Conservation (phyloP, 805 yeast genomes). For the Candida ponderosae region DNA sequence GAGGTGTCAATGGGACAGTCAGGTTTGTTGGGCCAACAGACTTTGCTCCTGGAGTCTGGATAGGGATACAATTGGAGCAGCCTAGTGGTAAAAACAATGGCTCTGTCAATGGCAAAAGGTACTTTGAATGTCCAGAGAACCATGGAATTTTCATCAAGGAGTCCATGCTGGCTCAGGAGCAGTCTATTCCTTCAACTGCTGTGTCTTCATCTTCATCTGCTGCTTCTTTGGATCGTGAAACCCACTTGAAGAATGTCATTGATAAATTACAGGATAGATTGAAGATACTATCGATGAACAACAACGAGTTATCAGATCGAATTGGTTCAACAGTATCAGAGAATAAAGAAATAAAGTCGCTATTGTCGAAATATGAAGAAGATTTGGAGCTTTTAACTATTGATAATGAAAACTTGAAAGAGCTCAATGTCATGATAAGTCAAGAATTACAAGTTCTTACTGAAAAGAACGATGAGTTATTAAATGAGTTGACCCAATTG, state of each 20-base stretch:
- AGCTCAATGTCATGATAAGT: conserved; percentile 24
- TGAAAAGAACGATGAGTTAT: conserved; percentile 3
- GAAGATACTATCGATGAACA: conserved; percentile 15
- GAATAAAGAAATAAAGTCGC: conserved; percentile 21
- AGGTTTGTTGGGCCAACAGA: conserved; percentile 44
- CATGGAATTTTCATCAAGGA: conserved; percentile 45
- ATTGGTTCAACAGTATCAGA: conserved; percentile 20
- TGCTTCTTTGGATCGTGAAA: neutral
- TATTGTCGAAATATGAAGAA: conserved; percentile 15
- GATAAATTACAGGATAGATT: conserved; percentile 40
- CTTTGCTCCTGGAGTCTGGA: conserved; percentile 67
- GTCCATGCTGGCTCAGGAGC: conserved; percentile 10
- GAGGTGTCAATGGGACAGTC: conserved; percentile 36
- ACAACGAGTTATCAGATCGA: conserved; percentile 20
- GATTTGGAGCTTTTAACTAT: conserved; percentile 26
- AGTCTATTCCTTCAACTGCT: neutral
- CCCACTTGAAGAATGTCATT: conserved; percentile 23
- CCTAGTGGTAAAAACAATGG: conserved; percentile 84
- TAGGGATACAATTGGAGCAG: conserved; percentile 71
- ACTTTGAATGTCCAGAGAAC: conserved; percentile 52
- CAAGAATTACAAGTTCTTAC: conserved; percentile 10
- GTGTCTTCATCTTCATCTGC: neutral
- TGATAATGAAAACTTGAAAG: conserved; percentile 37
- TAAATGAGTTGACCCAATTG: conserved; percentile 2
- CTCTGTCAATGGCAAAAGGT: conserved; percentile 45